Percentiles rank a stretch among this genome's conserved stretches.
Evolutionary conservation across 331 rosid genomes (phyloP).

Genomic region (Stylosanthes scabra): DNA sequence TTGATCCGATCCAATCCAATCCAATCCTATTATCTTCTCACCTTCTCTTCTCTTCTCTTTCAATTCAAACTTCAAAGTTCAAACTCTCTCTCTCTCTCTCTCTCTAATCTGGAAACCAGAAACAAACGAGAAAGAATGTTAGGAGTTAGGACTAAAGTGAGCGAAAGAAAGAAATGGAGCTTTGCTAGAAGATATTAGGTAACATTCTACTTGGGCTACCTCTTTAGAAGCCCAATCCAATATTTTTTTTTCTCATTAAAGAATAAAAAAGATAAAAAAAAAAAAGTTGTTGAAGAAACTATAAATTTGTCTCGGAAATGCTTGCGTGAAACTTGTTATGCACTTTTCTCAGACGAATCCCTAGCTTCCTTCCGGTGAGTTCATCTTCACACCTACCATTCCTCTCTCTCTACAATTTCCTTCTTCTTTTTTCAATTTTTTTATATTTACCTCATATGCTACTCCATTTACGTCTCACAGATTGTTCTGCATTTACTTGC

Average conservation of each 20-base stretch:
- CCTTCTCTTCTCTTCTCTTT: neutral
- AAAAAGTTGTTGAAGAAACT: conserved; percentile 12
- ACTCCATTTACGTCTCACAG: neutral
- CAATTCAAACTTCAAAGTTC: neutral
- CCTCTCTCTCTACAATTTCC: neutral
- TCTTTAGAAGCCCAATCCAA: too few relatives aligned
- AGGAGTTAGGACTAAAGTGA: too few relatives aligned
- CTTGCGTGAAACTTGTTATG: neutral
- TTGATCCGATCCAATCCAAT: neutral
- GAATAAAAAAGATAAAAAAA: neutral
- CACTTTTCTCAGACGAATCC: conserved; percentile 25
- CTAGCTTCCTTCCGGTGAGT: conserved; percentile 29
- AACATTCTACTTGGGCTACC: too few relatives aligned
- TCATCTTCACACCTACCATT: neutral
- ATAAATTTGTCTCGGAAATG: conserved; percentile 2
- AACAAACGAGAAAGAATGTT: too few relatives aligned
- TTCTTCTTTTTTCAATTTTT: neutral
- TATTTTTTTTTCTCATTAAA: too few relatives aligned
- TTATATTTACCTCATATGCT: neutral
- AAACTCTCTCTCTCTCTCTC: too few relatives aligned
- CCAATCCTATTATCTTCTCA: neutral
- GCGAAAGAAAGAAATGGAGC: too few relatives aligned
- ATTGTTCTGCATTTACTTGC: conserved; percentile 36
- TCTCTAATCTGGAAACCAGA: too few relatives aligned
- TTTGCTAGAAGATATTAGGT: too few relatives aligned